Conservation (phyloP, 495 filamentous ascomycete genomes). For the Tuber umbilicatum region DNA sequence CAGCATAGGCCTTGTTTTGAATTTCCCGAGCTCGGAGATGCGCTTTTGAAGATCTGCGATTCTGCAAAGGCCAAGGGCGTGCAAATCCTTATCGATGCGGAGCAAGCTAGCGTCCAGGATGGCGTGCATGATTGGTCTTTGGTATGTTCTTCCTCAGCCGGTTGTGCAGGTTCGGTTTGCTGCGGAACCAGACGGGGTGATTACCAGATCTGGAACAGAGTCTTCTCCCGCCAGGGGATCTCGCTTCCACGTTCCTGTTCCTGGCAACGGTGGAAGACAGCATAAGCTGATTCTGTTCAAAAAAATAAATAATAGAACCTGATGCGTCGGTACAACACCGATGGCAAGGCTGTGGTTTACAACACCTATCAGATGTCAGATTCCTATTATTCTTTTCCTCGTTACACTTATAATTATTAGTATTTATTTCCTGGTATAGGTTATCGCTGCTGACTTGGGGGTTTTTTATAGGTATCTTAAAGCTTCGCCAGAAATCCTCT, state of each 20-base stretch:
- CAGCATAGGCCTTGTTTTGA: constrained; percentile 21
- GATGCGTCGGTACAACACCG: constrained; percentile 59
- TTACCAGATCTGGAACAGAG: background rate
- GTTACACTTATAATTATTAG: background rate
- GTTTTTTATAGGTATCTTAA: constrained; percentile 49
- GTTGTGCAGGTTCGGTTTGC: background rate
- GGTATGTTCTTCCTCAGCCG: constrained; percentile 14
- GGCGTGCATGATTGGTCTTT: constrained; percentile 85
- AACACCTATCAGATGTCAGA: constrained; percentile 69
- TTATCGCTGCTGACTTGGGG: background rate
- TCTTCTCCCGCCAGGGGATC: constrained; percentile 10
- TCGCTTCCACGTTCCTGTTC: constrained; percentile 14
- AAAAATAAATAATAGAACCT: constrained; percentile 16
- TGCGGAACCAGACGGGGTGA: background rate
- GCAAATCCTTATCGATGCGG: constrained; percentile 78
- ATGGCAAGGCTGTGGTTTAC: constrained; percentile 60
- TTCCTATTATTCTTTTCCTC: background rate
- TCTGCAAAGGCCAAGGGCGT: constrained; percentile 65
- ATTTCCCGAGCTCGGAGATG: constrained; percentile 53
- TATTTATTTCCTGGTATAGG: background rate
- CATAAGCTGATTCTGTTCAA: background rate
- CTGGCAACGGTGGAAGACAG: background rate
- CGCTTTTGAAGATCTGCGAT: constrained; percentile 70
- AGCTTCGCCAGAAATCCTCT: constrained; percentile 58
- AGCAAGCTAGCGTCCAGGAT: constrained; percentile 71